A percentile compares a stretch with the other conserved stretches of the same genome.
Conservation (phyloP, 2,329 filamentous ascomycete species). For the Penicillium freii region DNA sequence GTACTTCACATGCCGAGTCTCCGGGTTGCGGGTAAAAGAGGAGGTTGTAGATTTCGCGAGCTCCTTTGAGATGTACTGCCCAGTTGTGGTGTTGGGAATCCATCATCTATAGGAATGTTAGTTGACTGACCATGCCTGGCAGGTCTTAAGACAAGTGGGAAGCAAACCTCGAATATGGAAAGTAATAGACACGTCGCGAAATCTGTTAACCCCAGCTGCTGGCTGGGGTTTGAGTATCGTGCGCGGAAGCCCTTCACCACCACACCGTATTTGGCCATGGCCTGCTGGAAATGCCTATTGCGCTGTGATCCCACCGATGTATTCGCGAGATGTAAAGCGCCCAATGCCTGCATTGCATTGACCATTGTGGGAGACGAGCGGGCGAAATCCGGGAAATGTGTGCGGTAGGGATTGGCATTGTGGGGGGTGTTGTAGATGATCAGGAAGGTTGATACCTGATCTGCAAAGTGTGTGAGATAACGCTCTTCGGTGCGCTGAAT, state of each 20-base stretch:
- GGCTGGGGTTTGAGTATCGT: constrained; percentile 26
- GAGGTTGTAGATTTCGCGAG: constrained; percentile 39
- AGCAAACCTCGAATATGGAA: constrained; percentile 36
- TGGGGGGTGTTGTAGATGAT: constrained; percentile 39
- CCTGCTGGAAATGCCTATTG: constrained; percentile 37
- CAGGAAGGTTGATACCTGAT: constrained; percentile 35
- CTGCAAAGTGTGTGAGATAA: constrained; percentile 40
- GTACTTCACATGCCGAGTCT: constrained; percentile 27
- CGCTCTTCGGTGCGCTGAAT: constrained; percentile 29
- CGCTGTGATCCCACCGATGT: constrained; percentile 34
- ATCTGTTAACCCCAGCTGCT: constrained; percentile 30
- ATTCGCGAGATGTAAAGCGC: constrained; percentile 43
- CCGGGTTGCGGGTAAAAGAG: constrained; percentile 29
- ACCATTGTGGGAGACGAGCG: constrained; percentile 36
- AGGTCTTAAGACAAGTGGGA: not conserved
- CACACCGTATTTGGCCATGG: constrained; percentile 40
- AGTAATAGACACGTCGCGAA: constrained; percentile 38
- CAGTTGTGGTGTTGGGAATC: constrained; percentile 40
- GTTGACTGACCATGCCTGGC: not conserved
- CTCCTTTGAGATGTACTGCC: constrained; percentile 41
- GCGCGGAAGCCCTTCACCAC: constrained; percentile 36
- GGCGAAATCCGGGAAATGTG: constrained; percentile 35
- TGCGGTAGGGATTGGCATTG: constrained; percentile 39
- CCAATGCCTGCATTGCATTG: constrained; percentile 42
- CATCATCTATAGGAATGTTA: constrained; percentile 33